Conservation (phyloP, 441 rosid genomes). For the Erysimum cheiri region DNA sequence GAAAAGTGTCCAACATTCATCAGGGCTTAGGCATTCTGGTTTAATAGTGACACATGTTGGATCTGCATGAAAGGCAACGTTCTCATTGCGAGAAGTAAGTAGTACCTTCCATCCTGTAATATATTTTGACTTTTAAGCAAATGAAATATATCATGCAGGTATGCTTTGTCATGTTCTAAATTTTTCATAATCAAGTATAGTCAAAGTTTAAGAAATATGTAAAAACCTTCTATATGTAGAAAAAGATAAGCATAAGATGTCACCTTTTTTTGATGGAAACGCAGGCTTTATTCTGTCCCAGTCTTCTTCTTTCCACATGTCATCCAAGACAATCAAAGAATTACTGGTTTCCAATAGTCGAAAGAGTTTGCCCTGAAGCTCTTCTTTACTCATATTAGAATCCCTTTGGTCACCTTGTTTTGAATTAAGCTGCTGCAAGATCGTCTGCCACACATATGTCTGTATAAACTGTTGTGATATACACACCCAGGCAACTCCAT, state of each 20-base stretch:
- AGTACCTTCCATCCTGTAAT: slow-evolving; percentile 26
- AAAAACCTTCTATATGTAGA: neutral
- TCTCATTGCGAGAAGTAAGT: slow-evolving; percentile 38
- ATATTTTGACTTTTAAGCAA: neutral
- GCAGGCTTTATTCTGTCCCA: slow-evolving; percentile 28
- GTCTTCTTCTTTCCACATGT: slow-evolving; percentile 28
- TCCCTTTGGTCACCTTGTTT: accelerated
- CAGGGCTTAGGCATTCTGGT: slow-evolving; percentile 15
- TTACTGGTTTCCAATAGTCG: slow-evolving; percentile 7
- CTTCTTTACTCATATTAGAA: neutral
- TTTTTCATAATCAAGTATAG: neutral
- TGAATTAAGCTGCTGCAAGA: neutral
- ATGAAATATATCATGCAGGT: no score
- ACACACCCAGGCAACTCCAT: slow-evolving; percentile 36
- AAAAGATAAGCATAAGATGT: neutral
- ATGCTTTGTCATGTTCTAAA: no score
- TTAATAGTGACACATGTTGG: slow-evolving; percentile 17
- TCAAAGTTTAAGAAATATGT: no score
- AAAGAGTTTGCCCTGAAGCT: slow-evolving; percentile 23
- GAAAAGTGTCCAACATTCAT: slow-evolving; percentile 40
- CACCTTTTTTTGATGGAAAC: slow-evolving; percentile 27
- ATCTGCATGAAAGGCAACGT: slow-evolving; percentile 29
- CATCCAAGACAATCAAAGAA: slow-evolving; percentile 43
- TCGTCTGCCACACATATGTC: slow-evolving; percentile 34
- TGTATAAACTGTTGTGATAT: slow-evolving; percentile 37